A percentile compares a stretch with the other conserved stretches of the same genome.
phyloP scores from a whole-genome alignment of 2,329 filamentous ascomycete genomes.

The Diaporthe ampelina region DNA sequence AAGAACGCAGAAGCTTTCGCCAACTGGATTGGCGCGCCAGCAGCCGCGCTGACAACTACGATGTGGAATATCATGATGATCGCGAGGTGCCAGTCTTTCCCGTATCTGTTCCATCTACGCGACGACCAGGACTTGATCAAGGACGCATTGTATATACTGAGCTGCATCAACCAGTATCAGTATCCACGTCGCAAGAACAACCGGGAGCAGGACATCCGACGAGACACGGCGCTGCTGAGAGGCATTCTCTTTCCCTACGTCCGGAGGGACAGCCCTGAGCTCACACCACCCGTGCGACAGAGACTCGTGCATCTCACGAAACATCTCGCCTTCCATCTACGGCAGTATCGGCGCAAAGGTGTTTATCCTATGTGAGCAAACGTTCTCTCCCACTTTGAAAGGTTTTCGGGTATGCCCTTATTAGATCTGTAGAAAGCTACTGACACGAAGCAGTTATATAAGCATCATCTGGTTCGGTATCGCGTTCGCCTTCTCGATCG shows the following conservation, averaged over 20 bases:
- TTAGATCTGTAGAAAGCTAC: background rate
- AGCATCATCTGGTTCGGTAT: conserved; percentile 19
- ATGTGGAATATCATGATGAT: conserved; percentile 26
- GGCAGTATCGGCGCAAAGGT: background rate
- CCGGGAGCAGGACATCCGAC: background rate
- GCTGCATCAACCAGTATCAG: conserved; percentile 22
- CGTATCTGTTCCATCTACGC: background rate
- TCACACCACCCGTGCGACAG: background rate
- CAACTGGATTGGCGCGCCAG: conserved; percentile 19
- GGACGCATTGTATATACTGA: conserved; percentile 7
- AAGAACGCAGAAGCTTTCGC: conserved; percentile 18
- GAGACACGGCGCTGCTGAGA: conserved; percentile 7
- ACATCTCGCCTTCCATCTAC: background rate
- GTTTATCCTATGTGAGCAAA: conserved; percentile 5
- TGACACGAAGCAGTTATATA: background rate
- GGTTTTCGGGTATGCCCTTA: no score
- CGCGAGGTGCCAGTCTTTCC: background rate
- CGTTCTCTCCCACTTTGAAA: no score
- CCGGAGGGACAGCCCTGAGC: background rate
- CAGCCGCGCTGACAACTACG: conserved; percentile 3
- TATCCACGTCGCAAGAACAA: background rate
- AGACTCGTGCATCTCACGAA: conserved; percentile 5
- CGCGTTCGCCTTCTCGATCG: conserved; percentile 4
- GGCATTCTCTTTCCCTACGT: background rate
- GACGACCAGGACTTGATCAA: conserved; percentile 19